phyloP scores from a whole-genome alignment of 257 asterid genomes.

The Solanum chilense region DNA sequence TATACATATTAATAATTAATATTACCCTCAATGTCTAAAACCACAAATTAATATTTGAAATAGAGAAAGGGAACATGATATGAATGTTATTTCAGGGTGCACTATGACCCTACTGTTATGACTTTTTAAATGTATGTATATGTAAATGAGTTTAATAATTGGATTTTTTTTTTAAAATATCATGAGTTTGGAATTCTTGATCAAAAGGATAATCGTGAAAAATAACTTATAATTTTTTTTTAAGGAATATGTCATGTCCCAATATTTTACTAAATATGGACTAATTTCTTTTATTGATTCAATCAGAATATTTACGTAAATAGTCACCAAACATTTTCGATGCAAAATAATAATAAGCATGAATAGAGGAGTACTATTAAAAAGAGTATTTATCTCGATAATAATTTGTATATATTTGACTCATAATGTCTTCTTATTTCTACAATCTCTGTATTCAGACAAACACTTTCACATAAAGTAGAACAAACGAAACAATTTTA shows the following conservation, averaged over 20 bases:
- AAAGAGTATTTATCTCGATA: neutral
- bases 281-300: neutral
- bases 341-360: no score
- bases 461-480: neutral
- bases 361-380: neutral
- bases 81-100: conserved; percentile 5
- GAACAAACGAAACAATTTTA: neutral
- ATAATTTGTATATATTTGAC: neutral
- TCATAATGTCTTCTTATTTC: neutral
- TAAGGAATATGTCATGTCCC: neutral
- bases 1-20: neutral
- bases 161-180: neutral
- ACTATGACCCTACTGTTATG: conserved; percentile 15
- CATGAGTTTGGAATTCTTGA: neutral
- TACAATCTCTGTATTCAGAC: neutral
- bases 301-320: no score
- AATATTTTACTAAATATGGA: no score
- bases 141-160: neutral
- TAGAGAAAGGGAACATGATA: conserved; percentile 10
- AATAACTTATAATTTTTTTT: no score
- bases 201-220: neutral
- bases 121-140: neutral
- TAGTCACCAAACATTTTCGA: no score
- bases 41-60: neutral
- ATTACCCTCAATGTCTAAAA: neutral